phyloP scores from a whole-genome alignment of 169 alveolate genomes.

The Babesia divergens region DNA sequence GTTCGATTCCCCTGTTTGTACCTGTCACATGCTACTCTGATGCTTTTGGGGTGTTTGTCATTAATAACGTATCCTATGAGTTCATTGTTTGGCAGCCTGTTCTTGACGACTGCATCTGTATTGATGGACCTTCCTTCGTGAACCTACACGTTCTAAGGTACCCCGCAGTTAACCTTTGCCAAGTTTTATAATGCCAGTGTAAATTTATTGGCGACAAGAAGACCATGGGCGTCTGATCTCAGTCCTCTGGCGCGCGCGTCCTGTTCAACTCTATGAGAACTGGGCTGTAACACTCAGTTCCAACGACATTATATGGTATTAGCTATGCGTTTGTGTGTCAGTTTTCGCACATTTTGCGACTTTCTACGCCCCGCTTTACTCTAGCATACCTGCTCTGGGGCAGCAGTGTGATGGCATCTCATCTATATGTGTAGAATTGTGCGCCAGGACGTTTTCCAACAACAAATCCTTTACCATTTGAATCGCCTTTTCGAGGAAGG shows the following conservation, averaged over 20 bases:
- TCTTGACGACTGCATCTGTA: constrained; percentile 71
- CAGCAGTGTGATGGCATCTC: no score
- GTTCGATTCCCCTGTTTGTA: background rate
- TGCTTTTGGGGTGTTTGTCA: constrained; percentile 88
- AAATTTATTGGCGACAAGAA: constrained; percentile 35
- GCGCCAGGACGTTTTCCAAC: no score
- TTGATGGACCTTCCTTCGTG: background rate
- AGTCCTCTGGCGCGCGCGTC: background rate
- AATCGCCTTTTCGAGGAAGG: no score
- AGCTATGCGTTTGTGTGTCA: no score
- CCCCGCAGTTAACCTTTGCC: constrained; percentile 88
- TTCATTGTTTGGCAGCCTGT: constrained; percentile 82
- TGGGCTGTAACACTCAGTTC: background rate
- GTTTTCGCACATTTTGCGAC: no score
- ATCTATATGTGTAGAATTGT: no score
- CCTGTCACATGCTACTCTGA: constrained; percentile 88
- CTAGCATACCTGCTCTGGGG: no score
- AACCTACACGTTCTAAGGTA: constrained; percentile 81
- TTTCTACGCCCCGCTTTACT: no score
- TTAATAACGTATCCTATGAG: constrained; percentile 87
- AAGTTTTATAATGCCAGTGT: constrained; percentile 86
- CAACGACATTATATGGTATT: no score
- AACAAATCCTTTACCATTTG: no score
- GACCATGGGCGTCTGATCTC: constrained; percentile 40
- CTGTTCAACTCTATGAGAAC: background rate